A percentile compares a stretch with the other conserved stretches of the same genome.
Evolutionary conservation across 306 rosid genomes (phyloP).

Genomic region (Cicer pinnatifidum): DNA sequence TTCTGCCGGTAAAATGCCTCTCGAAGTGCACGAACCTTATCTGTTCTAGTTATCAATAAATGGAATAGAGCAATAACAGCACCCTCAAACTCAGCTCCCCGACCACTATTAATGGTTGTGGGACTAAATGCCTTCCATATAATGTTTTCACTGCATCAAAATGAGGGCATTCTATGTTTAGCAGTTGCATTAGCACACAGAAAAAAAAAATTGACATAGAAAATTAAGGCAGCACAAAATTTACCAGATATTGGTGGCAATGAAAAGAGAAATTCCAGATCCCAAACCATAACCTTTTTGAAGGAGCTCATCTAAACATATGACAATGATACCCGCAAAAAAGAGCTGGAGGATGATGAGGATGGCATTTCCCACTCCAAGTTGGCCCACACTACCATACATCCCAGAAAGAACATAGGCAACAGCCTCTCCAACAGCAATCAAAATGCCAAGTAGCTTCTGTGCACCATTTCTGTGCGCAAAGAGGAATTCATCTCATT

Average conservation of each 20-base stretch:
- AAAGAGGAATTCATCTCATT: slow-evolving; percentile 1
- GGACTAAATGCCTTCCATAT: slow-evolving; percentile 98
- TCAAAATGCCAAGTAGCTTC: slow-evolving; percentile 86
- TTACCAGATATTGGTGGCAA: slow-evolving; percentile 93
- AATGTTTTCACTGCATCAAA: slow-evolving; percentile 66
- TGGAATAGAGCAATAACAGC: slow-evolving; percentile 90
- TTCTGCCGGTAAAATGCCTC: slow-evolving; percentile 48
- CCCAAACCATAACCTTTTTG: slow-evolving; percentile 99
- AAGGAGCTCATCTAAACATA: slow-evolving; percentile 94
- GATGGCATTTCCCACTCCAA: slow-evolving; percentile 95
- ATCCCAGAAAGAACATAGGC: slow-evolving; percentile 96
- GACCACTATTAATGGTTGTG: slow-evolving; percentile 89
- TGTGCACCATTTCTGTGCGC: slow-evolving; percentile 78
- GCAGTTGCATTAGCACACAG: neutral
- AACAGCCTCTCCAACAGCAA: slow-evolving; percentile 95
- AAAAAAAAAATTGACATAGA: neutral
- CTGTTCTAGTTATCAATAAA: slow-evolving; percentile 42
- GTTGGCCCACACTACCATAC: slow-evolving; percentile 98
- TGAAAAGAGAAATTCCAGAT: slow-evolving; percentile 96
- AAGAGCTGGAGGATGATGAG: slow-evolving; percentile 90
- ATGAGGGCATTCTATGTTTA: neutral
- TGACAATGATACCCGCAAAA: slow-evolving; percentile 93
- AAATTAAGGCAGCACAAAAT: slow-evolving; percentile 14
- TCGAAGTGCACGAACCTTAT: too few relatives aligned
- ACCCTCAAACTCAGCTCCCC: slow-evolving; percentile 93